phyloP scores from a whole-genome alignment of 2,329 filamentous ascomycete genomes.

The Trichoderma sp. region DNA sequence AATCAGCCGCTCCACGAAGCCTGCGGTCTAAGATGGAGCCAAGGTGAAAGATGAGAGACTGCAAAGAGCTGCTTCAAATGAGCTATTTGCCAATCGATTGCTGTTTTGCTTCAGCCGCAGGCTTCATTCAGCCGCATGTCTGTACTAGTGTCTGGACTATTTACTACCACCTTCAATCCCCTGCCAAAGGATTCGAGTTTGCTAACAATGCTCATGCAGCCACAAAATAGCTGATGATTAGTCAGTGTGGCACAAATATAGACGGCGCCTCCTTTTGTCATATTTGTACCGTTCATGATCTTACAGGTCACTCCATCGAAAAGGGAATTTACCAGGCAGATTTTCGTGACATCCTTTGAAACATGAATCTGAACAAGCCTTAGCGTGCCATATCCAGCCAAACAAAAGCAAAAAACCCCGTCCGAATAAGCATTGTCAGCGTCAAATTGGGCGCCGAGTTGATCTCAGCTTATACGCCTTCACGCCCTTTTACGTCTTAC shows the following conservation, averaged over 20 bases:
- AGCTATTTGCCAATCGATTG: background rate
- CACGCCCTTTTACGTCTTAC: conserved; percentile 16
- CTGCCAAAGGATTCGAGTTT: background rate
- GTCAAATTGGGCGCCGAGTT: background rate
- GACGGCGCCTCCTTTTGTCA: background rate
- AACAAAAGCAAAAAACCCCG: background rate
- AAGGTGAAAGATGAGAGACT: background rate
- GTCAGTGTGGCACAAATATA: conserved; percentile 16
- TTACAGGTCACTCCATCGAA: background rate
- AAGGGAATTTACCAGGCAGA: background rate
- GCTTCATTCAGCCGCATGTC: background rate
- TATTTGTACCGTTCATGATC: background rate
- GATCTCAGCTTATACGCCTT: conserved; percentile 21
- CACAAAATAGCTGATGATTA: background rate
- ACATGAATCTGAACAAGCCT: conserved; percentile 2
- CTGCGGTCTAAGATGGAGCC: background rate
- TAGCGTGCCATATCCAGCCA: conserved; percentile 10
- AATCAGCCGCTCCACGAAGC: background rate
- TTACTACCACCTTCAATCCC: background rate
- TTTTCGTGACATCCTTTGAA: background rate
- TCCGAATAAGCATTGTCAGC: conserved; percentile 6
- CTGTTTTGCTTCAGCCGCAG: background rate
- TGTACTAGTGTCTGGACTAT: background rate
- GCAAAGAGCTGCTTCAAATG: background rate
- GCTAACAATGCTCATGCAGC: background rate